These are phyloP conservation scores for Medicago arabica DNA, from an alignment of 306 rosid species.

Conservation along the genomic window DNA sequence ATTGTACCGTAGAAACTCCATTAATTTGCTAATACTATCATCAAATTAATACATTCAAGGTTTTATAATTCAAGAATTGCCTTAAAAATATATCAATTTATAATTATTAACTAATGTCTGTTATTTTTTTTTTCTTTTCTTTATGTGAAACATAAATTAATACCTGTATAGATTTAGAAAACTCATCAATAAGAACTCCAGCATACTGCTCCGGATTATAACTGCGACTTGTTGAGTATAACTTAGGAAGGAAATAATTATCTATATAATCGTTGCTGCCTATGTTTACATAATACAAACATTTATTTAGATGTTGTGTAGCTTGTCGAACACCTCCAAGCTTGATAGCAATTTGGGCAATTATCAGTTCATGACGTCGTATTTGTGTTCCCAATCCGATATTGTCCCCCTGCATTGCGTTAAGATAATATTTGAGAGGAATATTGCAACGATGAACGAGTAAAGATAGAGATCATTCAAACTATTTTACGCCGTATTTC, in stretches of 20 bases:
- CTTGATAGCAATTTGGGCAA: not conserved
- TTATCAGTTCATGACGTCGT: conserved; percentile 22
- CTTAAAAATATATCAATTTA: no score
- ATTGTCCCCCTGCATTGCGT: conserved; percentile 45
- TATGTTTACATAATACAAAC: no score
- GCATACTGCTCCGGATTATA: conserved; percentile 46
- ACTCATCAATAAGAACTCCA: conserved; percentile 33
- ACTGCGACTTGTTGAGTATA: conserved; percentile 26
- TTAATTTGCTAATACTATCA: no score
- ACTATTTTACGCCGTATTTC: no score
- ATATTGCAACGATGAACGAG: no score
- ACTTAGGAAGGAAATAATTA: conserved; percentile 26
- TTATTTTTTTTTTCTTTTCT: not conserved
- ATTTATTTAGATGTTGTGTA: no score
- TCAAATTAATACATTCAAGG: no score
- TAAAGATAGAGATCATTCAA: no score
- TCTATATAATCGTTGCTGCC: no score
- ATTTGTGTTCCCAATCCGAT: conserved; percentile 43
- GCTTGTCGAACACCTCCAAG: not conserved
- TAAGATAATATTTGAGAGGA: not conserved
- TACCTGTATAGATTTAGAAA: conserved; percentile 44
- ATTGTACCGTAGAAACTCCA: no score
- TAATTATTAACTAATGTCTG: not conserved
- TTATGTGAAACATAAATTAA: not conserved
- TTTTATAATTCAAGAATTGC: no score